Evolutionary conservation across 2,329 filamentous ascomycete genomes (phyloP), one percentile per base, ranked within the genome.

Genomic region (Aspergillus sp.): DNA sequence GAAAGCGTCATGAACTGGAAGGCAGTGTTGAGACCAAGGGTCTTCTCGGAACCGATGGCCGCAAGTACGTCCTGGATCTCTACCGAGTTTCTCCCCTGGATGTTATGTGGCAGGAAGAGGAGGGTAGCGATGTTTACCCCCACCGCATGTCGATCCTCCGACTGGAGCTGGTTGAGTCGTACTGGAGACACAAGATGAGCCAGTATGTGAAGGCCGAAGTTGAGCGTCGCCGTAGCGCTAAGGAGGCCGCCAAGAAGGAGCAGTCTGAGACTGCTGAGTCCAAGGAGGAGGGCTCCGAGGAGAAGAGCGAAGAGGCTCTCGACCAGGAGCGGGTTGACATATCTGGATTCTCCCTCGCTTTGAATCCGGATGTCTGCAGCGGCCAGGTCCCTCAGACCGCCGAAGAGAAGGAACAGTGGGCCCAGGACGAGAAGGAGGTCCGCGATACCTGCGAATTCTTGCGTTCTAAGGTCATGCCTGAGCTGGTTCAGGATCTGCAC

Each of bases 21-120:
- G 90, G 89, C 38, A 97, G 92, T 65, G 92, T 99, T 13, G 94
- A 99, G 75, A 99, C 94, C 49, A 99, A 99, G 78, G 94, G 94
- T 49, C 79, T 99, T n/a, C 80, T 99, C 63, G 94, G 94, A 45
- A 99, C 94, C 1, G 94, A 99, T 67, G 94, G 92, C 35, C 85
- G 94, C 63, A 96, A 96, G 71, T 99, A 99, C 68, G 90, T 96
- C n/a, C 82, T 99, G 47, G 94, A 99, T 65, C 77, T 99, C 49
- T 99, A 99, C 78, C 86, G 94, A 52, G 87, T 97, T 58, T 95
- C 94, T 3, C 94, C 94, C 5, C 76, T 97, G 52, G 94, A 99
- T 71, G 85, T 96, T 51, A 74, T 81, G 19, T 99, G 95, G 92
- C 81, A 96, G 62, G 93, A 99, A 60, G 86, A 93, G 68, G 78